phyloP scores from a whole-genome alignment of 1,139 yeast species.

The Scheffersomyces insectosa region DNA sequence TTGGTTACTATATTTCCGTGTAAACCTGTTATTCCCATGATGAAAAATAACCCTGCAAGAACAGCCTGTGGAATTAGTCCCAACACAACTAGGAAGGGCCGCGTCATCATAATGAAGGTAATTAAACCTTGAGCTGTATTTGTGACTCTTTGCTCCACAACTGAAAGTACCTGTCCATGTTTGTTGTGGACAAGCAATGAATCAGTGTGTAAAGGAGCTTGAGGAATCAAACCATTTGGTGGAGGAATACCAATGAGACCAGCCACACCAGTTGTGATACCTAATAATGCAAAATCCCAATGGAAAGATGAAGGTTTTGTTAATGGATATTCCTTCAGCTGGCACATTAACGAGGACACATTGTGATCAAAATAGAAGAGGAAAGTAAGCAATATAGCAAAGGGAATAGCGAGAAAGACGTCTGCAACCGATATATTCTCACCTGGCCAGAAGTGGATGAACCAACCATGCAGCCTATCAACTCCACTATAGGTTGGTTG shows the following conservation, averaged over 20 bases:
- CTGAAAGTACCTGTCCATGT: conserved; percentile 47
- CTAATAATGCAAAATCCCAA: conserved; percentile 86
- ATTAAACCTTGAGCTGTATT: conserved; percentile 83
- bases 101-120: conserved; percentile 83
- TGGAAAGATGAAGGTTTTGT: conserved; percentile 88
- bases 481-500: conserved; percentile 59
- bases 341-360: conserved; percentile 90
- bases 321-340: conserved; percentile 76
- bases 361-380: conserved; percentile 94
- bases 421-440: conserved; percentile 64
- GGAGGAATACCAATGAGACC: conserved; percentile 92
- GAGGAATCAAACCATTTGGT: conserved; percentile 95
- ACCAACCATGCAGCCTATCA: conserved; percentile 62
- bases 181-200: conserved; percentile 67
- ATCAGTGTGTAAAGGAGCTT: conserved; percentile 90
- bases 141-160: conserved; percentile 87
- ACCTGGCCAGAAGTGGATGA: conserved; percentile 71
- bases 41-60: conserved; percentile 85
- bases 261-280: conserved; percentile 81
- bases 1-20: conserved; percentile 65
- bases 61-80: conserved; percentile 94
- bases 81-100: conserved; percentile 79
- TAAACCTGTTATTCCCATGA: conserved; percentile 86
- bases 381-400: conserved; percentile 80
- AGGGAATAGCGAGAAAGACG: conserved; percentile 87